Evolutionary conservation across 371 early-diverging fungal genomes (phyloP).

Genomic region (Circinella minor): DNA sequence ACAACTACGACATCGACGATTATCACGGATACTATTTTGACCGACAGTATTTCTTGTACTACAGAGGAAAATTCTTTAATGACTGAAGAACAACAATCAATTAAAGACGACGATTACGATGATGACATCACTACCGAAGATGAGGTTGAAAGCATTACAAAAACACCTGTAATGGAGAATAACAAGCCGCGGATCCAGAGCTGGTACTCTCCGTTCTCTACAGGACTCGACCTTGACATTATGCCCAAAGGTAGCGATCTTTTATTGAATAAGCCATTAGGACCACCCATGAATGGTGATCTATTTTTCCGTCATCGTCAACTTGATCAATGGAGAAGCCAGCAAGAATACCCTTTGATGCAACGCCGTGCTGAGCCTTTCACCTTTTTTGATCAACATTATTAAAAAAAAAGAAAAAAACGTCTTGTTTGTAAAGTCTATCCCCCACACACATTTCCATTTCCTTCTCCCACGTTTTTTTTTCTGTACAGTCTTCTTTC

Average conservation of each 20-base stretch:
- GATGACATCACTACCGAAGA: slow-evolving; percentile 1
- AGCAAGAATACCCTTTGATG: slow-evolving; percentile 4
- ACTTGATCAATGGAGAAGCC: slow-evolving; percentile 2
- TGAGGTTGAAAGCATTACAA: background rate
- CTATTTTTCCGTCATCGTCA: slow-evolving; percentile 14
- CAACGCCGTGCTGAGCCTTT: slow-evolving; percentile 2
- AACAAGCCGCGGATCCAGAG: slow-evolving; percentile 7
- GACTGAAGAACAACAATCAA: background rate
- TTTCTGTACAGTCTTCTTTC: slow-evolving; percentile 7
- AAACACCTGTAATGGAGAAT: slow-evolving; percentile 11
- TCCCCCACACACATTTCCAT: background rate
- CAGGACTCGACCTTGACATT: slow-evolving; percentile 26
- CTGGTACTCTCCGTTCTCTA: slow-evolving; percentile 31
- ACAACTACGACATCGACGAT: background rate
- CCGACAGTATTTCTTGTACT: no score
- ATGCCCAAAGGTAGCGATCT: slow-evolving; percentile 16
- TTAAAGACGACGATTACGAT: slow-evolving; percentile 1
- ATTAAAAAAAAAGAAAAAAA: background rate
- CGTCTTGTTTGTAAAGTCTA: slow-evolving; percentile 8
- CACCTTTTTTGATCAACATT: slow-evolving; percentile 3
- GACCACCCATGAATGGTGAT: slow-evolving; percentile 3
- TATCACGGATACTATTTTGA: background rate
- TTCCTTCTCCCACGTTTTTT: background rate
- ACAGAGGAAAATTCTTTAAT: background rate
- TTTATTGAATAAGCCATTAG: background rate